phyloP scores from a whole-genome alignment of 768 basidiomycete species.

The Saitozyma podzolica region DNA sequence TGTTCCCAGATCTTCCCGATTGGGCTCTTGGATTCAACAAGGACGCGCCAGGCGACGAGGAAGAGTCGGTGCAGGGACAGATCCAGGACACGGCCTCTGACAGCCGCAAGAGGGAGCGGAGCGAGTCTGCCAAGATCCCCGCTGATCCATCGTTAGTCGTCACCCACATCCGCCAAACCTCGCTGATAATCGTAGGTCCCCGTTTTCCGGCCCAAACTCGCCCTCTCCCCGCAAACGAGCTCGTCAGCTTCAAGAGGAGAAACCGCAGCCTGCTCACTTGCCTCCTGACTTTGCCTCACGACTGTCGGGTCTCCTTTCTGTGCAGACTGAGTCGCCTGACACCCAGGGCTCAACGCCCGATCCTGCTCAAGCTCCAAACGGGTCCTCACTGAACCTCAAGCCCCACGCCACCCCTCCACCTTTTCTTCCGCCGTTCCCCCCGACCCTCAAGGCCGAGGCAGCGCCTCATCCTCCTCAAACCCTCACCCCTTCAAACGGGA shows the following conservation, averaged over 20 bases:
- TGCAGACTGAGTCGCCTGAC: too few relatives aligned
- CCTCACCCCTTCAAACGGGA: conserved; percentile 5
- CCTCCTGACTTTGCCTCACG: too few relatives aligned
- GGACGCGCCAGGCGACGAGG: conserved; percentile 15
- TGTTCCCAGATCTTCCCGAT: conserved; percentile 40
- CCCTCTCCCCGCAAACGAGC: conserved; percentile 26
- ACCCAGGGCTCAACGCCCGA: too few relatives aligned
- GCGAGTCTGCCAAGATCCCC: too few relatives aligned
- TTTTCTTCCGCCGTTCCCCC: conserved; percentile 22
- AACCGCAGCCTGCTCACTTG: too few relatives aligned
- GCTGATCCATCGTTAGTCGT: too few relatives aligned
- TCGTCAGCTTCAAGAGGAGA: conserved; percentile 3
- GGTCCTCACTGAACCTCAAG: too few relatives aligned
- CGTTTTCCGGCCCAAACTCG: conserved; percentile 6
- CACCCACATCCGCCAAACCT: too few relatives aligned
- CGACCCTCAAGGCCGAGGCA: conserved; percentile 15
- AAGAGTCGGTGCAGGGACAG: conserved; percentile 5
- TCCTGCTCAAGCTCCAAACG: too few relatives aligned
- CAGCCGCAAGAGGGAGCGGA: background rate
- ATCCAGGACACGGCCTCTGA: background rate
- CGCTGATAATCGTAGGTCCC: conserved; percentile 1
- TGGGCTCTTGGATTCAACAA: conserved; percentile 28
- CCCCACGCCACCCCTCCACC: too few relatives aligned
- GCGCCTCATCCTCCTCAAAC: background rate
- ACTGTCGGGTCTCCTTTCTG: too few relatives aligned